Percentiles rank a stretch among this genome's conserved stretches.
Conservation (phyloP, 164 flowering plant species). For the Kingdonia uniflora region DNA sequence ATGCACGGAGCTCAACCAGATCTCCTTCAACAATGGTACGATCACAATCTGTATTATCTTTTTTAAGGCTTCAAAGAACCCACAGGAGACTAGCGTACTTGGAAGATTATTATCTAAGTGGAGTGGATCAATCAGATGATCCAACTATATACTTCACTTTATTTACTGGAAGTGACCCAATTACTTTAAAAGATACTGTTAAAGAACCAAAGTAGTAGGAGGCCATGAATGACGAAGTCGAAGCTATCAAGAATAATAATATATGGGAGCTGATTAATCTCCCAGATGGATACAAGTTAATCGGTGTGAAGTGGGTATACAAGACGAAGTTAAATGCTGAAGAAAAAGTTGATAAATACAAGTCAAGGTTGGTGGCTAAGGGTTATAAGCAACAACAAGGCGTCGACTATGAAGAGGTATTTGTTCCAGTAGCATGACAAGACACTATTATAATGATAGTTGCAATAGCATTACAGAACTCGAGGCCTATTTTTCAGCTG, state of each 20-base stretch:
- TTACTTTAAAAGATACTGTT: neutral
- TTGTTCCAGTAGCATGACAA: conserved; percentile 7
- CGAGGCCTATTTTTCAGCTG: conserved; percentile 4
- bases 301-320: conserved; percentile 11
- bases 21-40: too few species aligned
- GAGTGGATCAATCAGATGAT: too few species aligned
- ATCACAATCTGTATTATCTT: too few species aligned
- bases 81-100: too few species aligned
- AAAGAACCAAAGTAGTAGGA: neutral
- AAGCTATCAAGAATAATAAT: neutral
- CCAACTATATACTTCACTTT: too few species aligned
- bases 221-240: conserved; percentile 4
- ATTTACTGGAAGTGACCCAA: too few species aligned
- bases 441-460: conserved; percentile 6
- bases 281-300: conserved; percentile 8
- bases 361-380: neutral
- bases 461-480: conserved; percentile 6
- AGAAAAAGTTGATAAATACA: conserved; percentile 3
- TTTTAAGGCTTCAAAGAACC: too few species aligned
- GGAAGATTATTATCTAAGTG: too few species aligned
- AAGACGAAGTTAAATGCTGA: conserved; percentile 8
- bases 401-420: conserved; percentile 6
- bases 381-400: conserved; percentile 9
- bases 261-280: conserved; percentile 3
- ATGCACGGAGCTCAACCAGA: too few species aligned